These are phyloP conservation scores for Eremothecium coryli DNA, from an alignment of 1,139 yeast genomes.

Conservation along the genomic window DNA sequence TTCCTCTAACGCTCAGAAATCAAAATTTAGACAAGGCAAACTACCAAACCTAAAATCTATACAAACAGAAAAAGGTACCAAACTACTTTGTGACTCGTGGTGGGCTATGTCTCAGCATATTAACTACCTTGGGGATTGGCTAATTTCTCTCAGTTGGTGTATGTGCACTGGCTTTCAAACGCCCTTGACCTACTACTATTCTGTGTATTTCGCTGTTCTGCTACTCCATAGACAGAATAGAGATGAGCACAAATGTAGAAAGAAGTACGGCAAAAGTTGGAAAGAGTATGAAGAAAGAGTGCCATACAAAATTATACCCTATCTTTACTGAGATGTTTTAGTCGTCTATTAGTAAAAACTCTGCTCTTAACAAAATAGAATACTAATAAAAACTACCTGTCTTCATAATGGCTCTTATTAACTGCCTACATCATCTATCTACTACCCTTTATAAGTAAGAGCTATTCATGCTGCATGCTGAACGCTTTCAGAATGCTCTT, in stretches of 20 bases:
- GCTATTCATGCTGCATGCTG: conserved; percentile 34
- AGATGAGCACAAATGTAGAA: conserved; percentile 85
- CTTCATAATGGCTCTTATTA: too few relatives aligned
- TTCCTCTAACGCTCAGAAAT: conserved; percentile 74
- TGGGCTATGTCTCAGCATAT: conserved; percentile 91
- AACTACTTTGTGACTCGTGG: conserved; percentile 84
- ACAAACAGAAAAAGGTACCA: conserved; percentile 68
- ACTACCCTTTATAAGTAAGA: too few relatives aligned
- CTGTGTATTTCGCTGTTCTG: conserved; percentile 69
- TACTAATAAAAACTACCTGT: too few relatives aligned
- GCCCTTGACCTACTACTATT: conserved; percentile 79
- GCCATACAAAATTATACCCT: conserved; percentile 86
- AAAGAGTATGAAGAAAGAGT: conserved; percentile 66
- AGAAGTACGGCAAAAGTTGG: conserved; percentile 84
- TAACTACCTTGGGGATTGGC: conserved; percentile 93
- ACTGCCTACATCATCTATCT: too few relatives aligned
- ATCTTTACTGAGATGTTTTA: conserved; percentile 47
- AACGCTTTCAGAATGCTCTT: conserved; percentile 51
- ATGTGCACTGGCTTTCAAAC: conserved; percentile 78
- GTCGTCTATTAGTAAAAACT: too few relatives aligned
- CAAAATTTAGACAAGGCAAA: conserved; percentile 71
- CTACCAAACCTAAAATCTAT: conserved; percentile 58
- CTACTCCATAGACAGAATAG: conserved; percentile 81
- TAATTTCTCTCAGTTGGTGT: conserved; percentile 89
- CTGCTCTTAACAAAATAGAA: too few relatives aligned